phyloP scores from a whole-genome alignment of 2,329 filamentous ascomycete species.

The Dendrostoma leiphaemia region DNA sequence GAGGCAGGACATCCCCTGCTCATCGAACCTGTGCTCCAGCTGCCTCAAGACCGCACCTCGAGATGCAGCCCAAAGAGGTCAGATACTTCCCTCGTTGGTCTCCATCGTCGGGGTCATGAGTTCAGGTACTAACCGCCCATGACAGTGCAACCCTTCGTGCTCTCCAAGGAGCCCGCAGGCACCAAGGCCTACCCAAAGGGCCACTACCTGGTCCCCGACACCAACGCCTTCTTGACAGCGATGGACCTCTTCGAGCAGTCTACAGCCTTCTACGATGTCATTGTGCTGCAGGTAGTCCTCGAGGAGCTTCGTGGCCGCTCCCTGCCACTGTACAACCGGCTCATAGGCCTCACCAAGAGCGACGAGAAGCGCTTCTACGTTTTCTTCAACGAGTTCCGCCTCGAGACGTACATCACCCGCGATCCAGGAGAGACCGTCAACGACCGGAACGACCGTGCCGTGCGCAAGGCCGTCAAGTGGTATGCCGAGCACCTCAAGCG shows the following conservation, averaged over 20 bases:
- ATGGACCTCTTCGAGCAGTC: slow-evolving; percentile 97
- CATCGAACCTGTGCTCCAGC: slow-evolving; percentile 77
- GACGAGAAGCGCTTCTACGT: slow-evolving; percentile 98
- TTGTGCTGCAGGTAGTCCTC: slow-evolving; percentile 91
- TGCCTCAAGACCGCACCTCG: slow-evolving; percentile 74
- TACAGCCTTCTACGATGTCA: slow-evolving; percentile 91
- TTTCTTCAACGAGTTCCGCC: slow-evolving; percentile 97
- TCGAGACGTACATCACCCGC: slow-evolving; percentile 83
- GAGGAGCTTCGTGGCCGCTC: slow-evolving; percentile 95
- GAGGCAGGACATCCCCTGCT: slow-evolving; percentile 95
- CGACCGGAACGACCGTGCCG: slow-evolving; percentile 91
- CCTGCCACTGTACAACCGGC: slow-evolving; percentile 88
- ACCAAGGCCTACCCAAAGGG: slow-evolving; percentile 81
- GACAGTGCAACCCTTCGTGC: slow-evolving; percentile 75
- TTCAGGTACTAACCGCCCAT: slow-evolving; percentile 22
- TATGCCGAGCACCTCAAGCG: slow-evolving; percentile 77
- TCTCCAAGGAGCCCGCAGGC: slow-evolving; percentile 83
- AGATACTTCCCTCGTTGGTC: slow-evolving; percentile 23
- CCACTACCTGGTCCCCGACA: slow-evolving; percentile 94
- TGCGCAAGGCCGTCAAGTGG: slow-evolving; percentile 84
- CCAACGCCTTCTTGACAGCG: slow-evolving; percentile 89
- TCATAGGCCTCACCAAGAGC: slow-evolving; percentile 87
- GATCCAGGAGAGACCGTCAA: slow-evolving; percentile 84
- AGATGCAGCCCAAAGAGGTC: slow-evolving; percentile 77
- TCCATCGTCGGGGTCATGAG: neutral